Evolutionary conservation across 192 early-diverging fungal genomes (phyloP).

Genomic region (Backusella liffmaniae): DNA sequence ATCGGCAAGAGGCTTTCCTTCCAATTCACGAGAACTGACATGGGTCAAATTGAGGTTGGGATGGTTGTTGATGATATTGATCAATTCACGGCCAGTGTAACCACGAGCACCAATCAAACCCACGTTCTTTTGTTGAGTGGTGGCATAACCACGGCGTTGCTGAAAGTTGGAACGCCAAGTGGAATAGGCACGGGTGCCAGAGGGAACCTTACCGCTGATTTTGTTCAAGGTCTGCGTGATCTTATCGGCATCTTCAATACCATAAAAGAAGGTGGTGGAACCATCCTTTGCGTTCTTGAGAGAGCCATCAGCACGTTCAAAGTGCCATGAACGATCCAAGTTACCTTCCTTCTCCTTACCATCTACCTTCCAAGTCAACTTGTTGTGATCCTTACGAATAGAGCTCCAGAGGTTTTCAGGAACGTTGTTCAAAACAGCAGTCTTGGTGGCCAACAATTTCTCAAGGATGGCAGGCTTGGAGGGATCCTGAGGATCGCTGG

Average conservation of each 20-base stretch:
- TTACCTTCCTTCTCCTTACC: constrained; percentile 65
- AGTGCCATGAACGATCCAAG: constrained; percentile 79
- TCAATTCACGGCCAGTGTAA: constrained; percentile 94
- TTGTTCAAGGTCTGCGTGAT: constrained; percentile 68
- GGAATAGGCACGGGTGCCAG: constrained; percentile 60
- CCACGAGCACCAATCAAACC: constrained; percentile 98
- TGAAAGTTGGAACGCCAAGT: constrained; percentile 37
- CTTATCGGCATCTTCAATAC: constrained; percentile 78
- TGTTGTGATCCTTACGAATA: constrained; percentile 79
- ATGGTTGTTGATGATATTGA: constrained; percentile 85
- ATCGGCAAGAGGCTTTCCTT: constrained; percentile 77
- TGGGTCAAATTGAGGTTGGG: constrained; percentile 82
- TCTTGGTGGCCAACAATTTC: constrained; percentile 86
- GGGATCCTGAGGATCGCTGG: constrained; percentile 39
- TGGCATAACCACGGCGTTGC: constrained; percentile 60
- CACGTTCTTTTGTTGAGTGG: constrained; percentile 48
- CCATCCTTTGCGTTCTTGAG: constrained; percentile 61
- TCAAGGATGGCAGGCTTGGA: constrained; percentile 72
- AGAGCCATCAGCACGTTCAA: constrained; percentile 92
- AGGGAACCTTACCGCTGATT: constrained; percentile 39
- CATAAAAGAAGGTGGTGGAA: constrained; percentile 91
- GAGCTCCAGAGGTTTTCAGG: constrained; percentile 94
- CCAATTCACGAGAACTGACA: constrained; percentile 93
- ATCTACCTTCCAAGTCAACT: constrained; percentile 81
- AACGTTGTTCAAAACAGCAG: constrained; percentile 90